These are phyloP conservation scores for Aspergillus panamensis DNA, from an alignment of 495 filamentous ascomycete species.

Conservation along the genomic window DNA sequence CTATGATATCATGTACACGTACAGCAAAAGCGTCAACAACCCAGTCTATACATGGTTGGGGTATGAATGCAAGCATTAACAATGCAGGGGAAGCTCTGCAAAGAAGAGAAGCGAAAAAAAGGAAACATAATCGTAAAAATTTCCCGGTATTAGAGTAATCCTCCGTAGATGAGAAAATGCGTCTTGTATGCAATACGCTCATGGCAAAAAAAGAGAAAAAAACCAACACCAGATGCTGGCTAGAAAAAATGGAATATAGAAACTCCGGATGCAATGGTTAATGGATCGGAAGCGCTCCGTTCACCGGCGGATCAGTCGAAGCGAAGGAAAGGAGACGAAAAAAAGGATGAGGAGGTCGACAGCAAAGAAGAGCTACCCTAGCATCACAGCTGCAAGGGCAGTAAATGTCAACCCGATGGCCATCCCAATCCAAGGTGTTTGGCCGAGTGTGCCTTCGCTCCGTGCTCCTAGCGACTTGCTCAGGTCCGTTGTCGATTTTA, in stretches of 20 bases:
- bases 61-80: conserved; percentile 24
- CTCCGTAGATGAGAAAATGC: conserved; percentile 14
- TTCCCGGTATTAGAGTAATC: conserved; percentile 10
- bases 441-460: conserved; percentile 45
- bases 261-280: conserved; percentile 23
- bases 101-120: conserved; percentile 17
- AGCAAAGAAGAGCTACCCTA: conserved; percentile 28
- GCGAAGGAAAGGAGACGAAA: background rate
- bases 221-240: conserved; percentile 2
- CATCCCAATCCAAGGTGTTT: conserved; percentile 50
- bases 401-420: conserved; percentile 46
- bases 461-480: conserved; percentile 33
- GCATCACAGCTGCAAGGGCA: conserved; percentile 43
- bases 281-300: background rate
- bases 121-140: background rate
- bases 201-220: conserved; percentile 12
- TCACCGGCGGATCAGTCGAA: background rate
- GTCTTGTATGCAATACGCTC: conserved; percentile 24
- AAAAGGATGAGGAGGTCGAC: background rate
- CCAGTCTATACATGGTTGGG: conserved; percentile 20
- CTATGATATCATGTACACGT: conserved; percentile 32
- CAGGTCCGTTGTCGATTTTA: conserved; percentile 19
- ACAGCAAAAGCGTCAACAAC: conserved; percentile 19
- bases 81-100: conserved; percentile 14
- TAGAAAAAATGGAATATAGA: conserved; percentile 13